Evolutionary conservation across 306 rosid genomes (phyloP).

Genomic region (Sicyos edulis): DNA sequence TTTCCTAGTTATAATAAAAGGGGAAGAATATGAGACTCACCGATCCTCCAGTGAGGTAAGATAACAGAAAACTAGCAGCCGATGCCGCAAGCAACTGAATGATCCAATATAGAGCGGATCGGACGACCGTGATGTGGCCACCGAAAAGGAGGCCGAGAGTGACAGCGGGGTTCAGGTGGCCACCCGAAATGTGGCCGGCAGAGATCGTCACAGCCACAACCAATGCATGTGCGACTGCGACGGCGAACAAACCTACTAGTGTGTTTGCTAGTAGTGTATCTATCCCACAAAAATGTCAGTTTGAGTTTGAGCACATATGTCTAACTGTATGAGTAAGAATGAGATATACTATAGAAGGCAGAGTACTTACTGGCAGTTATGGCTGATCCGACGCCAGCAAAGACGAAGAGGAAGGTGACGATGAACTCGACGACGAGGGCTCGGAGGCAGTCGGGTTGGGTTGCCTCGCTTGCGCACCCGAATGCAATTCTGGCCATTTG

Average conservation of each 20-base stretch:
- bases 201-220: conserved; percentile 83
- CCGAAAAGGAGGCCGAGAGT: conserved; percentile 44
- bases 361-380: conserved; percentile 47
- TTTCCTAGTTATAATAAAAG: no score
- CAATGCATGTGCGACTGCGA: conserved; percentile 73
- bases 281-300: conserved; percentile 16
- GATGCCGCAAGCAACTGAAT: conserved; percentile 63
- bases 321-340: not conserved
- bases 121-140: conserved; percentile 66
- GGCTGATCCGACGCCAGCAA: conserved; percentile 74
- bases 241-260: conserved; percentile 49
- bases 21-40: conserved; percentile 24
- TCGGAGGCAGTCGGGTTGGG: conserved; percentile 56
- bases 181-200: conserved; percentile 86
- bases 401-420: conserved; percentile 79
- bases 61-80: conserved; percentile 48
- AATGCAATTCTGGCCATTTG: conserved; percentile 58
- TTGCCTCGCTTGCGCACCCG: conserved; percentile 52
- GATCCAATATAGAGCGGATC: conserved; percentile 77
- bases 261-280: conserved; percentile 54
- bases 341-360: not conserved
- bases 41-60: conserved; percentile 66
- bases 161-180: conserved; percentile 89
- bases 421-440: conserved; percentile 76
- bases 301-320: not conserved